A percentile compares a stretch with the other conserved stretches of the same genome.
Evolutionary conservation across 768 basidiomycete species (phyloP).

Genomic region (Tricholomella constricta): DNA sequence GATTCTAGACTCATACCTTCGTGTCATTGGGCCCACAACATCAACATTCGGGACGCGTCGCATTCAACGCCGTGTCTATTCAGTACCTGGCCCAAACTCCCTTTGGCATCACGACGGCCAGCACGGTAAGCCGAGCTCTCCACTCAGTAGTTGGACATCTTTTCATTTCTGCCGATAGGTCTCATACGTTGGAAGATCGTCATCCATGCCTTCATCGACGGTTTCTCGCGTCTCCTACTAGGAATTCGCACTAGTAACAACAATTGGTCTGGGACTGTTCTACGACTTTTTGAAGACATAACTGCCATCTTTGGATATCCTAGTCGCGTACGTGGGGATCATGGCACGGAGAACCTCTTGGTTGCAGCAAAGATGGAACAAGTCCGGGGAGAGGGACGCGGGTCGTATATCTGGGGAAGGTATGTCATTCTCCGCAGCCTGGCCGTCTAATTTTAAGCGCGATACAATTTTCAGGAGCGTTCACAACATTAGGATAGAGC

Average conservation of each 20-base stretch:
- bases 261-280: slow-evolving; percentile 40
- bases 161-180: slow-evolving; percentile 20
- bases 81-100: slow-evolving; percentile 28
- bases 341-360: slow-evolving; percentile 34
- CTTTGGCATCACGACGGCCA: slow-evolving; percentile 37
- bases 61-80: slow-evolving; percentile 23
- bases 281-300: slow-evolving; percentile 32
- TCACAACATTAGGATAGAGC: slow-evolving; percentile 41
- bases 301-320: slow-evolving; percentile 29
- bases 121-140: slow-evolving; percentile 23
- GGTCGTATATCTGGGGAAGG: slow-evolving; percentile 42
- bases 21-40: slow-evolving; percentile 22
- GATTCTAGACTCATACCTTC: slow-evolving; percentile 20
- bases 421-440: slow-evolving; percentile 14
- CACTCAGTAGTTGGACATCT: neutral
- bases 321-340: slow-evolving; percentile 33
- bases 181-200: slow-evolving; percentile 34
- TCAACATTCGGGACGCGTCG: slow-evolving; percentile 14
- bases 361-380: slow-evolving; percentile 33
- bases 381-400: slow-evolving; percentile 18
- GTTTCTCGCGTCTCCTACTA: slow-evolving; percentile 28
- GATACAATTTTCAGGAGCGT: slow-evolving; percentile 31
- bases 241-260: slow-evolving; percentile 40
- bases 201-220: slow-evolving; percentile 34
- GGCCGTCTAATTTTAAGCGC: no score